A percentile compares a stretch with the other conserved stretches of the same genome.
Evolutionary conservation across 306 rosid genomes (phyloP).

Genomic region (Ochetophila trinervis): DNA sequence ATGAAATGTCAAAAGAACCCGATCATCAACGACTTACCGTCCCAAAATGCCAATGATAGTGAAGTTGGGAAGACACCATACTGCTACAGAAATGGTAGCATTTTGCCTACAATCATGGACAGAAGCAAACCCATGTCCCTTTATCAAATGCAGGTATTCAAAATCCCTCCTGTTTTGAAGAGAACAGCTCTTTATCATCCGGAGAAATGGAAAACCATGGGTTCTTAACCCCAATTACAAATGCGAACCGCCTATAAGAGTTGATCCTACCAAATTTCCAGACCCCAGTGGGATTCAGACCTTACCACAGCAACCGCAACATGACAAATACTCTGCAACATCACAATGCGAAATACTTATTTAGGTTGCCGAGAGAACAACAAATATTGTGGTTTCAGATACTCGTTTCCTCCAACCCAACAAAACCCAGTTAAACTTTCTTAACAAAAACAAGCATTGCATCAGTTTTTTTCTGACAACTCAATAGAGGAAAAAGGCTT

Average conservation of each 20-base stretch:
- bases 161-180: constrained; percentile 59
- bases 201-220: constrained; percentile 46
- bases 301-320: constrained; percentile 25
- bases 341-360: constrained; percentile 25
- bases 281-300: constrained; percentile 38
- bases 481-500: neutral
- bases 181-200: constrained; percentile 44
- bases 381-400: neutral
- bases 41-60: constrained; percentile 33
- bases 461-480: neutral
- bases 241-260: constrained; percentile 48
- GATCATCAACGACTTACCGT: constrained; percentile 45
- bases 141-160: constrained; percentile 58
- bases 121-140: constrained; percentile 31
- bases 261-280: constrained; percentile 37
- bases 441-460: neutral
- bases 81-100: constrained; percentile 56
- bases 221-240: constrained; percentile 40
- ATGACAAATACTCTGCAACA: constrained; percentile 47
- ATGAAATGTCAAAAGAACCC: constrained; percentile 57
- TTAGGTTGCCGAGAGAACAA: neutral
- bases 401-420: constrained; percentile 2
- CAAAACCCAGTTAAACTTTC: constrained; percentile 2
- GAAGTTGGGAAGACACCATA: constrained; percentile 45
- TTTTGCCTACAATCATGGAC: constrained; percentile 53